Evolutionary conservation across 2,329 filamentous ascomycete genomes (phyloP).

Genomic region (Paecilomyces sp.): DNA sequence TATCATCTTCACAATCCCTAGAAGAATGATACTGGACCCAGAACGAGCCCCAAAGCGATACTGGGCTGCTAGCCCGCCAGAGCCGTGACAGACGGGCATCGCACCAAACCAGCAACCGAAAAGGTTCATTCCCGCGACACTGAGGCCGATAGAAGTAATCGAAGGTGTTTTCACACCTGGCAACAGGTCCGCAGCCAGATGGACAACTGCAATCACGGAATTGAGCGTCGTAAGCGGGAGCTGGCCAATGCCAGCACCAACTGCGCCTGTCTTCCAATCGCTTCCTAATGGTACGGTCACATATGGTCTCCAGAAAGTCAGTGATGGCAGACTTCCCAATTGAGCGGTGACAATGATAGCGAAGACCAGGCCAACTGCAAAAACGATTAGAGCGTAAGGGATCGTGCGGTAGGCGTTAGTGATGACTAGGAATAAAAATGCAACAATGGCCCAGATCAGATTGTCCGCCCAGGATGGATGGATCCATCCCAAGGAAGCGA

Average conservation of each 20-base stretch:
- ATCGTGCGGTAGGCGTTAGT: constrained; percentile 59
- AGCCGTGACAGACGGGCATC: constrained; percentile 93
- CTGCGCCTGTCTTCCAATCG: constrained; percentile 48
- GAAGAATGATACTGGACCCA: constrained; percentile 71
- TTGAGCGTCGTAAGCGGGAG: constrained; percentile 88
- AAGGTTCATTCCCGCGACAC: constrained; percentile 78
- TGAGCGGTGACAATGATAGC: constrained; percentile 43
- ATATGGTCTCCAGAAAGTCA: constrained; percentile 56
- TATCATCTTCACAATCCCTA: constrained; percentile 68
- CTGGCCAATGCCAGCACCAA: constrained; percentile 72
- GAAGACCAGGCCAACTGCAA: constrained; percentile 60
- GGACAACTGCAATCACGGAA: constrained; percentile 80
- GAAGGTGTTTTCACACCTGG: constrained; percentile 61
- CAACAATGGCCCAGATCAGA: constrained; percentile 65
- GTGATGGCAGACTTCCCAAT: constrained; percentile 39
- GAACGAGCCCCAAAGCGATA: constrained; percentile 86
- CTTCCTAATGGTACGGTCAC: constrained; percentile 38
- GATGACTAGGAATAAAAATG: constrained; percentile 63
- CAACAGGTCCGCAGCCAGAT: constrained; percentile 70
- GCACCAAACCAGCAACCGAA: constrained; percentile 83
- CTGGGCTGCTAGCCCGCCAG: constrained; percentile 83
- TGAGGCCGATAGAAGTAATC: constrained; percentile 71
- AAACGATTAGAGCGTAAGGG: constrained; percentile 71
- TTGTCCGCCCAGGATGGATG: constrained; percentile 66
- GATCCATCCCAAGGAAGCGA: constrained; percentile 63